Base-by-base conservation (phyloP, 164 flowering plant species). In the Protea cynaroides region DNA sequence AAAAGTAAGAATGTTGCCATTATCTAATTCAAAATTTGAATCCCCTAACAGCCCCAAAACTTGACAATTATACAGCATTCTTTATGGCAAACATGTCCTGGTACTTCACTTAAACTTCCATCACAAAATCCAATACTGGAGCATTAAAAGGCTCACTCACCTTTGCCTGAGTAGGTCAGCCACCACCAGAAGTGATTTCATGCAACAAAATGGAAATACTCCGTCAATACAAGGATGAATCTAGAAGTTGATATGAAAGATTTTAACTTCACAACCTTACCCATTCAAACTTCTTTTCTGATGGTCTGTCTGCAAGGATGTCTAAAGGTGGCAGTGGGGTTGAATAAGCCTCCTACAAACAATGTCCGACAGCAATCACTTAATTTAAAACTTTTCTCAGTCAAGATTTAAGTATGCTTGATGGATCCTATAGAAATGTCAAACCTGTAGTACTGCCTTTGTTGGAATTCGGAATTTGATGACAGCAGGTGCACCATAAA, bases 401-500 rank as follows among this genome's bases (percentile, higher is more conserved):
- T 15, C 18, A 25, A 49, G 37, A n/a, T 7, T 13, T 25, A 22
- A 24, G 23, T 50, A 11, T 3, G 19, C 18, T 18, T 15, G 18
- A 49, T 4, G 3, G 6, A 18, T 18, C 18, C 19, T 49, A 15
- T 49, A 18, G 18, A 49, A 49, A 49, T 14, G 52, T 18, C 52
- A 51, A 63, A 93, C 98, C 97, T 89, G 97, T 50, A 82, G 74
- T 19, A 84, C 86, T 47, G 96, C 74, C 72, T 83, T 86, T 5
- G 95, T 85, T 11, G 98, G 98, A 59, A 86, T 68, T 13, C 98
- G 88, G 85, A 82, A 94, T 38, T 78, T 89, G 58, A 94, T 74
- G 17, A 88, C 74, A 13, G 99, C 99, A 50, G 96, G 91, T 43
- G 82, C 76, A 64, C 92, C 88, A 55, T 84, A 53, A 65, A 81